These are phyloP conservation scores for Metarhizium guizhouense DNA, from an alignment of 2,329 filamentous ascomycete genomes.

Conservation along the genomic window DNA sequence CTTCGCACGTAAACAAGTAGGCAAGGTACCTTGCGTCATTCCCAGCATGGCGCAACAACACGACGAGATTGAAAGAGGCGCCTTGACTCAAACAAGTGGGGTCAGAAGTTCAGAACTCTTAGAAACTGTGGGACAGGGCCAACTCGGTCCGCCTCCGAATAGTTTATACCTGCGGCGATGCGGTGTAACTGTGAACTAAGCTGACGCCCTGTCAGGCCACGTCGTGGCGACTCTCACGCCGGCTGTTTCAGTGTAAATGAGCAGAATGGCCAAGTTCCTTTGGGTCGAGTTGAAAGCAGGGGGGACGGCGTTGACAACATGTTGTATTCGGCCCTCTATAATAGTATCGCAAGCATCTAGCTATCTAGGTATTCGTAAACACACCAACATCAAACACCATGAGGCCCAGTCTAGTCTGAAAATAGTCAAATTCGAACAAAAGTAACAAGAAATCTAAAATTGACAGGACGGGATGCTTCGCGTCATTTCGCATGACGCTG, in stretches of 20 bases:
- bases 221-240: too few relatives aligned
- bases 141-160: slow-evolving; percentile 1
- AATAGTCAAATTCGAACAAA: background rate
- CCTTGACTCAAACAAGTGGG: slow-evolving; percentile 1
- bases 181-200: too few relatives aligned
- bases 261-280: too few relatives aligned
- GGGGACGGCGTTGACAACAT: background rate
- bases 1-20: background rate
- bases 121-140: background rate
- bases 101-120: background rate
- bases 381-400: background rate
- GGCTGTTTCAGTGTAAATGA: too few relatives aligned
- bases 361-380: background rate
- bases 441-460: background rate
- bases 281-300: background rate
- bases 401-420: background rate
- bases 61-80: background rate
- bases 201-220: too few relatives aligned
- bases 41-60: background rate
- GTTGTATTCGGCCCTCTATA: background rate
- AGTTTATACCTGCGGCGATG: too few relatives aligned
- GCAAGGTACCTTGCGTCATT: background rate
- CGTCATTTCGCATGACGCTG: background rate
- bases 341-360: background rate
- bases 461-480: background rate